These are phyloP conservation scores for Mayamaea pseudoterrestris DNA, from an alignment of 108 stramenopile genomes.

Conservation along the genomic window DNA sequence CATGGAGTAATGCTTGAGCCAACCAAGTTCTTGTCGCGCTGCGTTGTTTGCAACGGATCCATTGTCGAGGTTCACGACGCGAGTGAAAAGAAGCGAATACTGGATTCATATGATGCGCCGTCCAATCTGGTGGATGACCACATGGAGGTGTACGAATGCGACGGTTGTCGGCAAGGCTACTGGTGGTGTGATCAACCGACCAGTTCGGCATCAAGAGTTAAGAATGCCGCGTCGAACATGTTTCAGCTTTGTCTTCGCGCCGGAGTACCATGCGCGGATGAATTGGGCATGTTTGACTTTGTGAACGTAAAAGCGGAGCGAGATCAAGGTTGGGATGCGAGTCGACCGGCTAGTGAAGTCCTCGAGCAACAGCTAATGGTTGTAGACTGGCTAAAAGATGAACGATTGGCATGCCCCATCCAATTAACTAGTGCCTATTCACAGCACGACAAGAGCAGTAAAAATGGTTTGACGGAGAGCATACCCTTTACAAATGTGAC, in stretches of 20 bases:
- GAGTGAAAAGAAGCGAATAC: slow-evolving; percentile 36
- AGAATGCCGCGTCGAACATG: slow-evolving; percentile 50
- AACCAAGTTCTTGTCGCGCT: slow-evolving; percentile 48
- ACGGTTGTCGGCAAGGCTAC: slow-evolving; percentile 64
- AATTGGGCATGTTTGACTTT: slow-evolving; percentile 48
- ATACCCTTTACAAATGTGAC: slow-evolving; percentile 80
- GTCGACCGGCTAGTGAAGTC: background rate
- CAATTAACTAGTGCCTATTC: slow-evolving; percentile 52
- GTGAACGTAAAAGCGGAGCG: slow-evolving; percentile 37
- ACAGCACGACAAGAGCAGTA: slow-evolving; percentile 7
- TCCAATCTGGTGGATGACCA: slow-evolving; percentile 20
- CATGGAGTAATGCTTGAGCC: slow-evolving; percentile 65
- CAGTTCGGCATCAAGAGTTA: slow-evolving; percentile 70
- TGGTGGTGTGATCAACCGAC: slow-evolving; percentile 77
- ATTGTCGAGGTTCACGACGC: slow-evolving; percentile 44
- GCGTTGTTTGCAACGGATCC: slow-evolving; percentile 78
- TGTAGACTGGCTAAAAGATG: slow-evolving; percentile 62
- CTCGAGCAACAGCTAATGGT: slow-evolving; percentile 21
- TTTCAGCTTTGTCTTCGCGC: slow-evolving; percentile 50
- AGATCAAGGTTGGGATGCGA: slow-evolving; percentile 6
- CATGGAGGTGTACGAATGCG: slow-evolving; percentile 58
- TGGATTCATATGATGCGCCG: slow-evolving; percentile 46
- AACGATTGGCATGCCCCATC: slow-evolving; percentile 42
- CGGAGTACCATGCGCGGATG: slow-evolving; percentile 36
- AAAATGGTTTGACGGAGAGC: slow-evolving; percentile 14